These are phyloP conservation scores for Bonia amplexicaulis DNA, from an alignment of 176 grass and related monocot species.

Conservation along the genomic window DNA sequence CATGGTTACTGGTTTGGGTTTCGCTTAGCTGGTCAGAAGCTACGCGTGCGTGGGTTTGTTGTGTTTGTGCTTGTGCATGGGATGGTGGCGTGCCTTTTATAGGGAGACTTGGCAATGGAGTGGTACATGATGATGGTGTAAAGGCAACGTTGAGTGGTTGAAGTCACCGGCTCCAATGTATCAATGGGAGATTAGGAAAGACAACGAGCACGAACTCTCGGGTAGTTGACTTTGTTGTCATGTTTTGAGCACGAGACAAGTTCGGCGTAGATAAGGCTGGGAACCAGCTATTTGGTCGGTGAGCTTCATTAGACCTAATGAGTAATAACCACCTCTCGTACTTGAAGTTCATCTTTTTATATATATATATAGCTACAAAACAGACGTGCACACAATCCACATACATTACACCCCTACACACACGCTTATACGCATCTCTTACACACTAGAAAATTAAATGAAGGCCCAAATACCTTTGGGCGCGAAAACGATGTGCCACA, in stretches of 20 bases:
- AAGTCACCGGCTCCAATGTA: slow-evolving; percentile 42
- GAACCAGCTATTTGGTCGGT: background rate
- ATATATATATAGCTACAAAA: too few relatives aligned
- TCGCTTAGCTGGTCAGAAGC: background rate
- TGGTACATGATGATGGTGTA: slow-evolving; percentile 14
- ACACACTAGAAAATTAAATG: too few relatives aligned
- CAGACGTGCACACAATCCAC: too few relatives aligned
- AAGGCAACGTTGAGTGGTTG: slow-evolving; percentile 39
- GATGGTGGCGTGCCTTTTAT: slow-evolving; percentile 6
- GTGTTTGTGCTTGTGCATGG: slow-evolving; percentile 34
- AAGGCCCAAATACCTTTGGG: too few relatives aligned
- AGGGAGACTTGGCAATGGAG: slow-evolving; percentile 21
- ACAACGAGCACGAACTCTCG: background rate
- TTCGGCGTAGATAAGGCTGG: background rate
- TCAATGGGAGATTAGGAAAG: slow-evolving; percentile 28
- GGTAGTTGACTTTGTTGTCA: background rate
- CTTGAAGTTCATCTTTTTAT: background rate
- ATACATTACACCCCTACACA: too few relatives aligned
- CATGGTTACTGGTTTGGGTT: slow-evolving; percentile 18
- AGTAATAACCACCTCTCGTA: background rate
- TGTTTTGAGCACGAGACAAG: background rate
- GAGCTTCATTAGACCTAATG: background rate
- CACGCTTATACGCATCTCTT: too few relatives aligned
- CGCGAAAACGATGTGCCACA: too few relatives aligned
- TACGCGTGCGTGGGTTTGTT: background rate